These are phyloP conservation scores for Candida buenavistaensis DNA, from an alignment of 1,139 yeast genomes.

Conservation along the genomic window DNA sequence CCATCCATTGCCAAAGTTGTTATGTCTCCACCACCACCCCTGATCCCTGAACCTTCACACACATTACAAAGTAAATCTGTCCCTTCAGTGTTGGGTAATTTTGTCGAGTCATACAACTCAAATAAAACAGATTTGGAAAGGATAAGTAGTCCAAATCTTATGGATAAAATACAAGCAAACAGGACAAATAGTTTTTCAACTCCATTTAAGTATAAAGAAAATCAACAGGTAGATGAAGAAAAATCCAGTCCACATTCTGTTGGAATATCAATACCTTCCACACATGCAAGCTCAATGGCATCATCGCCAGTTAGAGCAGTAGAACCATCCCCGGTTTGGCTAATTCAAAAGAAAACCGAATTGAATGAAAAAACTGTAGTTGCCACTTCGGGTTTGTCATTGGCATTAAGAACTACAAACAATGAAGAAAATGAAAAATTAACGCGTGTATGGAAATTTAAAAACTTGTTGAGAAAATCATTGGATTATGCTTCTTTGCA, in stretches of 20 bases:
- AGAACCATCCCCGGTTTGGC: too few species aligned
- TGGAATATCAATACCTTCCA: conserved; percentile 6
- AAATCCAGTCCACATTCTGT: conserved; percentile 13
- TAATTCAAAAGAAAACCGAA: conserved; percentile 7
- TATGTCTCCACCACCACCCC: too few species aligned
- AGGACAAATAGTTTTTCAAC: conserved; percentile 22
- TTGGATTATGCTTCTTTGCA: conserved; percentile 56
- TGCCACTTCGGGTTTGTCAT: conserved; percentile 29
- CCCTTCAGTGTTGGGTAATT: conserved; percentile 42
- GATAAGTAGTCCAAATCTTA: conserved; percentile 17
- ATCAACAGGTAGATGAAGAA: conserved; percentile 8
- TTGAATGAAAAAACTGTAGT: conserved; percentile 2
- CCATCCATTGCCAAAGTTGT: conserved; percentile 3
- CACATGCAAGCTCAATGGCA: conserved; percentile 8
- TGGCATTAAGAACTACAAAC: conserved; percentile 20
- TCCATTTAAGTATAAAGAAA: conserved; percentile 9
- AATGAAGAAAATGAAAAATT: conserved; percentile 27
- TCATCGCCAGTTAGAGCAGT: conserved; percentile 5
- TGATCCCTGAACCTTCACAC: conserved; percentile 2
- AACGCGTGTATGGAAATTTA: conserved; percentile 34
- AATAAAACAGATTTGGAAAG: conserved; percentile 29
- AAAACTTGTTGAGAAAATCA: conserved; percentile 38
- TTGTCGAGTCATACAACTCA: conserved; percentile 46
- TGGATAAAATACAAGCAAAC: conserved; percentile 22
- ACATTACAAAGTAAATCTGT: conserved; percentile 28